Evolutionary conservation across 805 yeast genomes (phyloP).

Genomic region (Danielia reshetovae): DNA sequence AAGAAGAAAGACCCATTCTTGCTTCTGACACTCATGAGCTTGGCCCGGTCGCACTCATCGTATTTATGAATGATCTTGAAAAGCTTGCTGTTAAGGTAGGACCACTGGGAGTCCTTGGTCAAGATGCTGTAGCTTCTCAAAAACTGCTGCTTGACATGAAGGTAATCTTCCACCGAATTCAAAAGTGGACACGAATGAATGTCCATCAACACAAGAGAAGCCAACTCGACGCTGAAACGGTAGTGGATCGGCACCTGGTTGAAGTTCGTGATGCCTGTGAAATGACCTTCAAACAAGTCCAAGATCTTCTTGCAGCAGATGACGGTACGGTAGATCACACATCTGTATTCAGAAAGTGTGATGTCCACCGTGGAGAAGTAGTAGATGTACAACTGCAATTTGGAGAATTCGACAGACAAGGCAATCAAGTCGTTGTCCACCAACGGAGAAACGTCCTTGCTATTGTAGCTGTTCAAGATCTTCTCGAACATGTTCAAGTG

Average conservation of each 20-base stretch:
- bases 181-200: slow-evolving; percentile 17
- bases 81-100: slow-evolving; percentile 7
- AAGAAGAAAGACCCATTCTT: slow-evolving; percentile 22
- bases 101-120: slow-evolving; percentile 9
- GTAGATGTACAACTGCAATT: slow-evolving; percentile 35
- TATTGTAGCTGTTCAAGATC: slow-evolving; percentile 29
- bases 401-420: slow-evolving; percentile 33
- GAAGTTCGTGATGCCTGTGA: slow-evolving; percentile 16
- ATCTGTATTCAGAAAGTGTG: slow-evolving; percentile 25
- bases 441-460: slow-evolving; percentile 13
- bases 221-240: slow-evolving; percentile 35
- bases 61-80: slow-evolving; percentile 13
- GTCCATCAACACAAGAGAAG: slow-evolving; percentile 27
- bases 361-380: slow-evolving; percentile 26
- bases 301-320: slow-evolving; percentile 27
- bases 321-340: slow-evolving; percentile 24
- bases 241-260: slow-evolving; percentile 39
- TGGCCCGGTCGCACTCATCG: slow-evolving; percentile 8
- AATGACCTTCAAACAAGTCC: slow-evolving; percentile 20
- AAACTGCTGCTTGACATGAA: slow-evolving; percentile 10
- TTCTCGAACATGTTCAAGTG: slow-evolving; percentile 42
- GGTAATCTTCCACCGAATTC: slow-evolving; percentile 8
- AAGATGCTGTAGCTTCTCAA: slow-evolving; percentile 10
- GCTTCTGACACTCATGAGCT: slow-evolving; percentile 6
- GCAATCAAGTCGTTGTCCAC: slow-evolving; percentile 22